Evolutionary conservation across 2,329 filamentous ascomycete genomes (phyloP).

Genomic region (Microcyclospora pomicola): DNA sequence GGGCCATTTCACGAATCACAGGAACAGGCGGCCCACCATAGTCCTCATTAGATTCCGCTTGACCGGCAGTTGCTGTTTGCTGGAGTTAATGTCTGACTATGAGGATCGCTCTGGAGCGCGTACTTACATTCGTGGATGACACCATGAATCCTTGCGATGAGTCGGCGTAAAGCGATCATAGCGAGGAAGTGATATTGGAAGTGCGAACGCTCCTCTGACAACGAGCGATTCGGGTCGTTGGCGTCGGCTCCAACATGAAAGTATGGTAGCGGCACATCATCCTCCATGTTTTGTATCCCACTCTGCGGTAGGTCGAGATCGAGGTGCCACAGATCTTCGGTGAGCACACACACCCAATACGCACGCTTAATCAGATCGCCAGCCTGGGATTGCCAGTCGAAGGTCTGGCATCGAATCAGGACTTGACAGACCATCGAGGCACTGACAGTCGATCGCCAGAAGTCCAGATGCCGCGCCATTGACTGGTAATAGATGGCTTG

Average conservation of each 20-base stretch:
- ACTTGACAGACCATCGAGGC: slow-evolving; percentile 46
- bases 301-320: slow-evolving; percentile 46
- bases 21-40: slow-evolving; percentile 26
- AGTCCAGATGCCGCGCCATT: slow-evolving; percentile 34
- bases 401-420: slow-evolving; percentile 35
- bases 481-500: slow-evolving; percentile 28
- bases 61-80: slow-evolving; percentile 2
- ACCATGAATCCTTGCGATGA: slow-evolving; percentile 41
- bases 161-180: slow-evolving; percentile 42
- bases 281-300: slow-evolving; percentile 40
- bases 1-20: slow-evolving; percentile 38
- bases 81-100: neutral
- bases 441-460: slow-evolving; percentile 43
- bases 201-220: slow-evolving; percentile 37
- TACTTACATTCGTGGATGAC: slow-evolving; percentile 36
- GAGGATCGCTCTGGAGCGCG: neutral
- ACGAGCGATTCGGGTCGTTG: slow-evolving; percentile 1
- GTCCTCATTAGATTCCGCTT: slow-evolving; percentile 20
- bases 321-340: slow-evolving; percentile 38
- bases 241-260: slow-evolving; percentile 33
- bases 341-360: slow-evolving; percentile 44
- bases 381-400: slow-evolving; percentile 34
- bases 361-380: slow-evolving; percentile 41
- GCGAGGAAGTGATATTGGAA: slow-evolving; percentile 47
- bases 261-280: slow-evolving; percentile 41